Evolutionary conservation across 2,329 filamentous ascomycete species (phyloP).

Genomic region (Eurotiales sp.): DNA sequence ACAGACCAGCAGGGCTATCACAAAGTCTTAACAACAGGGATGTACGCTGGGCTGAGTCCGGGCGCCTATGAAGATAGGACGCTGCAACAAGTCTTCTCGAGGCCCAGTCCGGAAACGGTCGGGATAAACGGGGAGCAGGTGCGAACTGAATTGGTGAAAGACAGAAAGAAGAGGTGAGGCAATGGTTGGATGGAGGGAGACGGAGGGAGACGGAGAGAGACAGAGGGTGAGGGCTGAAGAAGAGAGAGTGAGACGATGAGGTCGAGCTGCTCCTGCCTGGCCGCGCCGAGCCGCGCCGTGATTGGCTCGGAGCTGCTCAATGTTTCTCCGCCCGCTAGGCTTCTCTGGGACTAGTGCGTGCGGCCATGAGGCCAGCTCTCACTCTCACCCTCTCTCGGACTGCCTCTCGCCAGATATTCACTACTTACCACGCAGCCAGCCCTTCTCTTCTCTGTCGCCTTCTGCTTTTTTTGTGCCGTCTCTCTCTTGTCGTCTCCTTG

Average conservation of each 20-base stretch:
- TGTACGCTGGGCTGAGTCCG: not conserved
- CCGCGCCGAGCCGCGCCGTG: too few relatives aligned
- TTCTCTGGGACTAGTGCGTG: not conserved
- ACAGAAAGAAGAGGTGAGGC: too few relatives aligned
- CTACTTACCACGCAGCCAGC: not conserved
- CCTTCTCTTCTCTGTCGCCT: not conserved
- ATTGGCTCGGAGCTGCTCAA: conserved; percentile 21
- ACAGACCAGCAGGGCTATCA: conserved; percentile 21
- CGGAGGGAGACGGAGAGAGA: not conserved
- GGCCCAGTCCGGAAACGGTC: too few relatives aligned
- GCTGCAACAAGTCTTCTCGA: too few relatives aligned
- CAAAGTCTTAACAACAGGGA: conserved; percentile 2
- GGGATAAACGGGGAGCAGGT: too few relatives aligned
- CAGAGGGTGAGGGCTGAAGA: too few relatives aligned
- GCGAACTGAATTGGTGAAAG: too few relatives aligned
- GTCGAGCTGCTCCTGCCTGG: not conserved
- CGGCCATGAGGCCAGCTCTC: conserved; percentile 18
- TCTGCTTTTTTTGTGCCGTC: not conserved
- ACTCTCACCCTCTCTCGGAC: conserved; percentile 1
- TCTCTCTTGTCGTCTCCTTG: too few relatives aligned
- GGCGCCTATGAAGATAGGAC: too few relatives aligned
- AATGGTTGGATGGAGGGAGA: too few relatives aligned
- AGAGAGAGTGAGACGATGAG: not conserved
- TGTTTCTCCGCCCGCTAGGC: conserved; percentile 18
- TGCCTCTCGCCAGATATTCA: not conserved